A percentile compares a stretch with the other conserved stretches of the same genome.
Evolutionary conservation across 768 basidiomycete species (phyloP).

Genomic region (Mrakia frigida): DNA sequence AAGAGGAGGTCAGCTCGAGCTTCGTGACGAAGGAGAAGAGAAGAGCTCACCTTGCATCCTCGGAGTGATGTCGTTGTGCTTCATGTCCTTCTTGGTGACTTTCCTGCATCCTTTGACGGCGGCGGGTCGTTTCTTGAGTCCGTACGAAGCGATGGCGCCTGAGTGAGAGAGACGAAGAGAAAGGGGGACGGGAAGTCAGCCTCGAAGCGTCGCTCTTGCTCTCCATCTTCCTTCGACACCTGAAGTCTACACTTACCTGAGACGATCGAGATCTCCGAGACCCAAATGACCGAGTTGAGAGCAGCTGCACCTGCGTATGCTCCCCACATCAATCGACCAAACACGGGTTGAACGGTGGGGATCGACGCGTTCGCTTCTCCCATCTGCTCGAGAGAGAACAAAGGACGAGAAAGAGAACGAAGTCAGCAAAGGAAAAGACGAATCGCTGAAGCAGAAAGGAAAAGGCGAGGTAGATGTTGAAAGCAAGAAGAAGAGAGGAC

Average conservation of each 20-base stretch:
- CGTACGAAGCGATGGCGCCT: constrained; percentile 62
- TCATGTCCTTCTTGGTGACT: constrained; percentile 84
- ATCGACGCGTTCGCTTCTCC: constrained; percentile 96
- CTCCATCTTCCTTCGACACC: too few relatives aligned
- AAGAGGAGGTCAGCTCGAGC: not conserved
- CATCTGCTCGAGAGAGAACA: constrained; percentile 54
- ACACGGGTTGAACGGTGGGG: constrained; percentile 86
- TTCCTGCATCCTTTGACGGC: constrained; percentile 70
- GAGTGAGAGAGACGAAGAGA: not conserved
- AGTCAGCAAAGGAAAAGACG: not conserved
- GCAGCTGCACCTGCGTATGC: constrained; percentile 69
- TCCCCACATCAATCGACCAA: constrained; percentile 91
- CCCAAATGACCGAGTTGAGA: constrained; percentile 78
- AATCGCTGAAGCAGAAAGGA: not conserved
- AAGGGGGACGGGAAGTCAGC: not conserved
- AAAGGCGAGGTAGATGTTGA: not conserved
- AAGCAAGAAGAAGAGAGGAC: not conserved
- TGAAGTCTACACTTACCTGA: constrained; percentile 41
- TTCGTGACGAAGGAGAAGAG: not conserved
- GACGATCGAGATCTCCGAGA: constrained; percentile 65
- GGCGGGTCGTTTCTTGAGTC: constrained; percentile 63
- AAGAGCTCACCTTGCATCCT: constrained; percentile 54
- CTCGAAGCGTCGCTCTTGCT: too few relatives aligned
- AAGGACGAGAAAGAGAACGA: not conserved
- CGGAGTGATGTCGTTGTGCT: constrained; percentile 79